Evolutionary conservation across 371 early-diverging fungal genomes (phyloP).

Genomic region (Apophysomyces variabilis): DNA sequence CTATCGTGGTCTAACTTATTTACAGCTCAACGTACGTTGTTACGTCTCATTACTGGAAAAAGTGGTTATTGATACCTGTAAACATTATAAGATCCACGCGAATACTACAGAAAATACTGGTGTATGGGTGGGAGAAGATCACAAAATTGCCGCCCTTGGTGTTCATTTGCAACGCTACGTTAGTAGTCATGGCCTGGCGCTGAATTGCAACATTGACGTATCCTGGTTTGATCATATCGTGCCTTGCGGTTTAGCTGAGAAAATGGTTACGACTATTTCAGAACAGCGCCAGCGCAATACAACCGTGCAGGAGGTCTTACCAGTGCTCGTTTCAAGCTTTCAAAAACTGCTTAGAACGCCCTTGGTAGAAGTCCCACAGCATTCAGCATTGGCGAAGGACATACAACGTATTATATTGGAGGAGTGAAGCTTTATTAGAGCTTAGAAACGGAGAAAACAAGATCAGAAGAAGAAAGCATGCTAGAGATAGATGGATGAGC

Average conservation of each 20-base stretch:
- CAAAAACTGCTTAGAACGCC: constrained; percentile 30
- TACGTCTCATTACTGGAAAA: constrained; percentile 85
- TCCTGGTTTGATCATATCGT: constrained; percentile 87
- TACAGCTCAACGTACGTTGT: constrained; percentile 70
- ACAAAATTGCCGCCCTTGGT: constrained; percentile 81
- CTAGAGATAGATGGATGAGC: background rate
- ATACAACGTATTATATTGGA: background rate
- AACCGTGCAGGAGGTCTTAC: constrained; percentile 28
- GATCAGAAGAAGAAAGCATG: background rate
- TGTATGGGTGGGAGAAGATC: constrained; percentile 81
- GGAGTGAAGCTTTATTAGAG: constrained; percentile 1
- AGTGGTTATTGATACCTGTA: constrained; percentile 75
- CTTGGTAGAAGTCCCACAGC: constrained; percentile 19
- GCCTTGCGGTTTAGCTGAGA: constrained; percentile 88
- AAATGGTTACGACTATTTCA: constrained; percentile 77
- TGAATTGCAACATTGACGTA: constrained; percentile 91
- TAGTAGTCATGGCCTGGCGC: constrained; percentile 93
- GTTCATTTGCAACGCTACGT: constrained; percentile 90
- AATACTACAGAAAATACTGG: constrained; percentile 79
- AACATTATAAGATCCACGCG: constrained; percentile 67
- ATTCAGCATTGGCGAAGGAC: background rate
- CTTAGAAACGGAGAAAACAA: background rate
- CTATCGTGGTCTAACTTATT: background rate
- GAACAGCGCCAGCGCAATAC: constrained; percentile 37
- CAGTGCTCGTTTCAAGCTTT: constrained; percentile 35